phyloP scores from a whole-genome alignment of 495 filamentous ascomycete species.

The Bacidia gigantensis region DNA sequence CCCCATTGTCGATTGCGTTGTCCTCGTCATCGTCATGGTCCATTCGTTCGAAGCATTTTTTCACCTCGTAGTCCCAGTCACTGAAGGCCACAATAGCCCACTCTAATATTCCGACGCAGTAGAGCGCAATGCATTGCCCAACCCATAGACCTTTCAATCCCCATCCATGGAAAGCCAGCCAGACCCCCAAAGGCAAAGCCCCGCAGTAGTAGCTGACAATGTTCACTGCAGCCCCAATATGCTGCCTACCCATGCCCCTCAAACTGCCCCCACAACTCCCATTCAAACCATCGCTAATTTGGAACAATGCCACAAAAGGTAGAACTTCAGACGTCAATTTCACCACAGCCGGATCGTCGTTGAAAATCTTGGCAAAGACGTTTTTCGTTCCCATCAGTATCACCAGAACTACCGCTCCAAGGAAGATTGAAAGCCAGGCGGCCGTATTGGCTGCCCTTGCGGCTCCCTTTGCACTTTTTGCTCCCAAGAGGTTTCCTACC shows the following conservation, averaged over 20 bases:
- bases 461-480: slow-evolving; percentile 52
- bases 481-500: slow-evolving; percentile 73
- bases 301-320: slow-evolving; percentile 84
- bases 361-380: slow-evolving; percentile 73
- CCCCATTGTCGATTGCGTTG: slow-evolving; percentile 9
- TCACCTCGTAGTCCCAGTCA: slow-evolving; percentile 66
- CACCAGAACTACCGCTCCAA: slow-evolving; percentile 55
- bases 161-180: slow-evolving; percentile 81
- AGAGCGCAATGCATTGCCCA: slow-evolving; percentile 80
- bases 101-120: slow-evolving; percentile 65
- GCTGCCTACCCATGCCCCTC: slow-evolving; percentile 77
- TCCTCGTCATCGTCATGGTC: slow-evolving; percentile 43
- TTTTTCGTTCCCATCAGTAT: slow-evolving; percentile 61
- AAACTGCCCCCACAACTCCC: slow-evolving; percentile 73
- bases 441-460: slow-evolving; percentile 63
- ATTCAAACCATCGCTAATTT: slow-evolving; percentile 83
- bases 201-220: slow-evolving; percentile 79
- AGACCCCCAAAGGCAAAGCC: slow-evolving; percentile 72
- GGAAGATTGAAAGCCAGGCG: slow-evolving; percentile 56
- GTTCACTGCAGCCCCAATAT: slow-evolving; percentile 81
- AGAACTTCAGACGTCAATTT: slow-evolving; percentile 66
- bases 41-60: slow-evolving; percentile 63
- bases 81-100: slow-evolving; percentile 71
- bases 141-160: slow-evolving; percentile 75
- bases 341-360: slow-evolving; percentile 64